Evolutionary conservation across 2,329 filamentous ascomycete species (phyloP).

Genomic region (Fusarium tupiense): DNA sequence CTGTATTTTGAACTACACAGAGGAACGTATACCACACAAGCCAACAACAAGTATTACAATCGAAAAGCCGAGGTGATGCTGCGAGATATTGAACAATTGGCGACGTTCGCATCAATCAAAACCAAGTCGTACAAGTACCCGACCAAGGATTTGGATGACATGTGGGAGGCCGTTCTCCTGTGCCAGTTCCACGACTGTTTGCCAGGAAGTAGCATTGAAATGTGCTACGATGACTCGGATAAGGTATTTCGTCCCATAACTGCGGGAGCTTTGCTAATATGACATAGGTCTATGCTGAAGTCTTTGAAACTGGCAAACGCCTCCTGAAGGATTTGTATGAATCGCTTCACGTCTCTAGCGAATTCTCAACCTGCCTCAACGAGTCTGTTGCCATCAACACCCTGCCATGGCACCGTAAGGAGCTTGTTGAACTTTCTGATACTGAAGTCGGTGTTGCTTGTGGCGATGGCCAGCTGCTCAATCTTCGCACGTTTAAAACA

Average conservation of each 20-base stretch:
- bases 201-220: constrained; percentile 93
- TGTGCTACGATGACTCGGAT: constrained; percentile 97
- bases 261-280: constrained; percentile 3
- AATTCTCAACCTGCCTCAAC: constrained; percentile 52
- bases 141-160: constrained; percentile 90
- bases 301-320: constrained; percentile 80
- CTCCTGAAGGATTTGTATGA: constrained; percentile 76
- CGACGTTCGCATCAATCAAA: constrained; percentile 83
- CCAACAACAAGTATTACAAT: constrained; percentile 97
- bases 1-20: constrained; percentile 98
- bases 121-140: constrained; percentile 84
- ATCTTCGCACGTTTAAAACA: constrained; percentile 61
- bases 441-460: constrained; percentile 64
- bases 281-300: constrained; percentile 76
- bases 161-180: constrained; percentile 93
- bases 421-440: constrained; percentile 73
- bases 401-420: constrained; percentile 83
- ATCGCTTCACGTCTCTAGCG: constrained; percentile 69
- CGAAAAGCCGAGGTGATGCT: constrained; percentile 85
- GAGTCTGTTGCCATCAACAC: constrained; percentile 80
- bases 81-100: constrained; percentile 86
- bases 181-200: constrained; percentile 99
- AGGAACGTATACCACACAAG: constrained; percentile 96
- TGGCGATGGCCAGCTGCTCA: constrained; percentile 63
- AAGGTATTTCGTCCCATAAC: constrained; percentile 58